A percentile compares a stretch with the other conserved stretches of the same genome.
Conservation (phyloP, 805 yeast genomes). For the Saccharomycopsis sp. region DNA sequence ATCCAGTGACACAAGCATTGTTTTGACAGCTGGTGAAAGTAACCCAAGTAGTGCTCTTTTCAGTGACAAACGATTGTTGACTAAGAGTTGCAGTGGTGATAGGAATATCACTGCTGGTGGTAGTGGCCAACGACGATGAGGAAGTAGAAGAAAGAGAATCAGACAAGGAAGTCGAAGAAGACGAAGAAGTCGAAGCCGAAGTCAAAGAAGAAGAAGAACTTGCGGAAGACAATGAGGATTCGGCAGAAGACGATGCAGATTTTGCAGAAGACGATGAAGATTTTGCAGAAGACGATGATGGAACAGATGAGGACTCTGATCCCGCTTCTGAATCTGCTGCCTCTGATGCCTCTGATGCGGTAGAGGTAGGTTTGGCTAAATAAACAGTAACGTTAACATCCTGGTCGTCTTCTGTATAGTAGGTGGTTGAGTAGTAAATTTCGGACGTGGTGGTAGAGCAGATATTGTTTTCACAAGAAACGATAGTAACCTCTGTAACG, state of each 20-base stretch:
- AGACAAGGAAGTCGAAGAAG: neutral
- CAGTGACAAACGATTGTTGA: conserved; percentile 9
- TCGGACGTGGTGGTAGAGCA: conserved; percentile 20
- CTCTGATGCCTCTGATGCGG: no score
- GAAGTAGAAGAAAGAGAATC: neutral
- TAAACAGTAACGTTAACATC: conserved; percentile 19
- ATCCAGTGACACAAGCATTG: conserved; percentile 17
- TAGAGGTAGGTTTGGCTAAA: neutral
- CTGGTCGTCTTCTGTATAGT: conserved; percentile 13
- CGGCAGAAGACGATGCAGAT: neutral
- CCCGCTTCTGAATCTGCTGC: no score
- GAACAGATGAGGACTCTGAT: no score
- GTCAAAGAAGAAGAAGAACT: conserved; percentile 2
- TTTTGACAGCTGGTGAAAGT: conserved; percentile 11
- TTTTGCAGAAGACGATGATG: conserved; percentile 1
- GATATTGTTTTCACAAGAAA: conserved; percentile 14
- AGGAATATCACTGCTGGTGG: neutral
- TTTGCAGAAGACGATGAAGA: neutral
- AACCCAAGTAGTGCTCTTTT: conserved; percentile 9
- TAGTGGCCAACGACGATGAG: neutral
- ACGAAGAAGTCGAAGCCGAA: neutral
- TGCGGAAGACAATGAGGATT: neutral
- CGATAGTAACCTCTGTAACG: conserved; percentile 16
- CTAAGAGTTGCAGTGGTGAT: conserved; percentile 6
- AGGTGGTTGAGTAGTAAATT: conserved; percentile 17